phyloP scores from a whole-genome alignment of 176 grass and related monocot species.

The Microstegium vimineum region DNA sequence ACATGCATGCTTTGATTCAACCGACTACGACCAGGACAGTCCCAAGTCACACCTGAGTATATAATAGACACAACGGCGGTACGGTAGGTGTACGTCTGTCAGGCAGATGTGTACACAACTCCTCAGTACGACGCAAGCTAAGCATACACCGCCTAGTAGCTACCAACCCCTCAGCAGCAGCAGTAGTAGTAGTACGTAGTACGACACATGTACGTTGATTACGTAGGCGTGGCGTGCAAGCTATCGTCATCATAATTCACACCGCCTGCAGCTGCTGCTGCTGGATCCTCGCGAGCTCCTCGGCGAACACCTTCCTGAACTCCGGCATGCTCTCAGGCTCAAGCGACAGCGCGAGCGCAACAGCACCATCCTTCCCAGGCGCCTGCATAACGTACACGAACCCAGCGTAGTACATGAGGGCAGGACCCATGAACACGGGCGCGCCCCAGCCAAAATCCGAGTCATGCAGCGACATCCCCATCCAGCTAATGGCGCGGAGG shows the following conservation, averaged over 20 bases:
- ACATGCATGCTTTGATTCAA: no score
- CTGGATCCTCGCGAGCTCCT: conserved; percentile 27
- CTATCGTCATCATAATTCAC: neutral
- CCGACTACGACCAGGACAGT: no score
- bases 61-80: neutral
- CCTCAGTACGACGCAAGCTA: neutral
- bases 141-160: neutral
- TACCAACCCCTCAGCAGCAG: no score
- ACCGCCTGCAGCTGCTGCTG: no score
- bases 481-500: conserved; percentile 61
- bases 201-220: neutral
- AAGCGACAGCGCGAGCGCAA: conserved; percentile 46
- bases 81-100: neutral
- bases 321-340: conserved; percentile 63
- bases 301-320: conserved; percentile 50
- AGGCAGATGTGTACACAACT: neutral
- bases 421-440: conserved; percentile 39
- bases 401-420: conserved; percentile 43
- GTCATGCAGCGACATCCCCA: conserved; percentile 46
- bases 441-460: conserved; percentile 66
- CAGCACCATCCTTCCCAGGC: conserved; percentile 32
- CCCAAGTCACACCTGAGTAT: no score
- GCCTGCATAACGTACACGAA: conserved; percentile 62
- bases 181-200: neutral
- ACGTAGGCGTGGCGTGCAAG: neutral